A percentile compares a stretch with the other conserved stretches of the same genome.
Conservation (phyloP, 83 land plant species). For the Thuja plicata region DNA sequence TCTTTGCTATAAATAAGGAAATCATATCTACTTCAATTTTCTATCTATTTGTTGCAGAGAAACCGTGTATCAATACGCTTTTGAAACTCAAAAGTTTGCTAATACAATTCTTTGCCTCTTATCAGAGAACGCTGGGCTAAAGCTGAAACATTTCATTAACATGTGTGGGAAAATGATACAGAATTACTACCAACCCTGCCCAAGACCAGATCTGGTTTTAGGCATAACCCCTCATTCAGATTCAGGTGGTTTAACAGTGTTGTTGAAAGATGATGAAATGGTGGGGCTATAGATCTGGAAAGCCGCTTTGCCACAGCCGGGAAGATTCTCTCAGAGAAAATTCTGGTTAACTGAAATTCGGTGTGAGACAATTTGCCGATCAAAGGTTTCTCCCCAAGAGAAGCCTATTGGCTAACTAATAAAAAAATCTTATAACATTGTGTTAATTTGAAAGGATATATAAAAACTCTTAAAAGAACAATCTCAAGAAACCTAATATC, state of each 20-base stretch:
- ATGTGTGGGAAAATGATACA: conserved; percentile 17
- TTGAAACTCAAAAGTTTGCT: conserved; percentile 38
- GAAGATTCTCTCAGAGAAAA: no score
- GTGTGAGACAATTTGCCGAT: no score
- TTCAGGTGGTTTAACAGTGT: conserved; percentile 31
- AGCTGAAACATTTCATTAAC: conserved; percentile 33
- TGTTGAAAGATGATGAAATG: conserved; percentile 35
- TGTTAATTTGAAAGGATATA: no score
- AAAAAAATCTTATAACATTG: no score
- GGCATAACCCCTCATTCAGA: conserved; percentile 43
- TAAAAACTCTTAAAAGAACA: no score
- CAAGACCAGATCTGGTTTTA: conserved; percentile 18
- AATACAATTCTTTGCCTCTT: conserved; percentile 38
- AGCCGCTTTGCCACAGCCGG: no score
- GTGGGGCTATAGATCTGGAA: conserved; percentile 36
- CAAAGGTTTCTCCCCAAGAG: no score
- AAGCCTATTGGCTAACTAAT: no score
- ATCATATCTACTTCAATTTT: no score
- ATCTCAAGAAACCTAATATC: no score
- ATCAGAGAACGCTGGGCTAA: conserved; percentile 44
- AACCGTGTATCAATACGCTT: conserved; percentile 38
- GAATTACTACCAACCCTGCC: conserved; percentile 32
- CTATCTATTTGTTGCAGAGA: conserved; percentile 22
- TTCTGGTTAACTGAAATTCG: no score
- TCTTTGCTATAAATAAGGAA: no score